A percentile compares a stretch with the other conserved stretches of the same genome.
phyloP scores from a whole-genome alignment of 106 monocot species.

The Phalaenopsis equestris region DNA sequence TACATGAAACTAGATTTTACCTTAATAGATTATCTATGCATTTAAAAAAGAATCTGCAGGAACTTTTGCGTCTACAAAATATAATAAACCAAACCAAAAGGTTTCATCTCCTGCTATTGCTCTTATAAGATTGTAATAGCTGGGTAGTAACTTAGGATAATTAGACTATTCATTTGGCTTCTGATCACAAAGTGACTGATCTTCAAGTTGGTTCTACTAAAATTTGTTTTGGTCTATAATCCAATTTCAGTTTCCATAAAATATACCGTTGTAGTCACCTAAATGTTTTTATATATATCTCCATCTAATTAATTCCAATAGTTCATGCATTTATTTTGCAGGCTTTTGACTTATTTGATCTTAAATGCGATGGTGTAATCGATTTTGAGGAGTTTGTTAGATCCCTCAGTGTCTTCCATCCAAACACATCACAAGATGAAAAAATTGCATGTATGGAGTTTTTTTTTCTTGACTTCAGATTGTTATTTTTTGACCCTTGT shows the following conservation, averaged over 20 bases:
- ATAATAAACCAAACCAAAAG: too few species aligned
- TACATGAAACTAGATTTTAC: too few species aligned
- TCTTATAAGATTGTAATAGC: too few species aligned
- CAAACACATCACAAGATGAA: conserved; percentile 43
- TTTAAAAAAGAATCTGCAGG: too few species aligned
- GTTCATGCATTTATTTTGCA: conserved; percentile 18
- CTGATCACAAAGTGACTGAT: background rate
- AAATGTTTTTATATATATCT: background rate
- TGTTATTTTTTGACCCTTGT: background rate
- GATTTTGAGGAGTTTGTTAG: conserved; percentile 93
- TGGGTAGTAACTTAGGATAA: too few species aligned
- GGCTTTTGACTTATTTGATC: conserved; percentile 80
- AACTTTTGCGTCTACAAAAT: too few species aligned
- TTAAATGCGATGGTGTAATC: conserved; percentile 70
- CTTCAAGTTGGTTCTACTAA: background rate
- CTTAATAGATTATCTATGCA: too few species aligned
- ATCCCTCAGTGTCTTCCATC: conserved; percentile 82
- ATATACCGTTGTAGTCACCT: background rate
- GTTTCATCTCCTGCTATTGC: too few species aligned
- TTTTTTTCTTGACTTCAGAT: background rate
- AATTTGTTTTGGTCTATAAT: background rate
- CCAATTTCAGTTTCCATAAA: background rate
- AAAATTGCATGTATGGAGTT: conserved; percentile 59
- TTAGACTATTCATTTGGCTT: too few species aligned
- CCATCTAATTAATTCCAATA: background rate